Evolutionary conservation across 805 yeast genomes (phyloP), one percentile per base, ranked within the genome.

Genomic region (Saccharomyces mikatae): DNA sequence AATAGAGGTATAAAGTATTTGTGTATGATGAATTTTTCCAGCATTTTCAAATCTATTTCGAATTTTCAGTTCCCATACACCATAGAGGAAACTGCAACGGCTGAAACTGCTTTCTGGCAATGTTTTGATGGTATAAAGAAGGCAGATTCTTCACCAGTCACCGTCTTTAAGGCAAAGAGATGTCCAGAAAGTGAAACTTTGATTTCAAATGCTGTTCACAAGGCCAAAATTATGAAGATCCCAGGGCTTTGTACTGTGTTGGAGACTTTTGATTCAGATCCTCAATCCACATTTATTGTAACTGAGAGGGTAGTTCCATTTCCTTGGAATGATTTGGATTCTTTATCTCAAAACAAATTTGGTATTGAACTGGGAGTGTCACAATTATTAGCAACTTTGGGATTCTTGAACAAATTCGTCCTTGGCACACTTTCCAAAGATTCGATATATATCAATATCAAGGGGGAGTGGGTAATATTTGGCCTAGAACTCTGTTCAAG

Each of bases 381-480:
- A 36, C 69, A 69, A 53, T 14, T 66, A 21, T 51, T 62, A 29
- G 60, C 58, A 29, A 62, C 68, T n/a, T 48, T 68, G 28, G 58
- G 62, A 22, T 56, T 66, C 41, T 46, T 71, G 29, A 60, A 62
- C 48, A 60, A 36, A 64, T 80, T 85, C 27, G 72, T 86, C 5
- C 86, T 87, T 63, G 92, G 90, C 5, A 81, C 82, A 56, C 59
- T 89, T 11, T 76, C 79, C 55, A 60, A 71, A 21, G 74, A 79
- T 46, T 79, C 87, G 1, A 77, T 91, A 0, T 90, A 73, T 65
- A 82, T 88, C 14, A 85, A 80, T 53, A 78, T 76, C 30, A 64
- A 75, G 14, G 96, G 97, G 13, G 95, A 87, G 63, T 89, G 96
- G 92, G 84, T 82, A 56, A 66, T 91, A 28, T 86, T 87, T 55